These are phyloP conservation scores for Leptographium wingfieldii DNA, from an alignment of 2,329 filamentous ascomycete genomes.

Conservation along the genomic window DNA sequence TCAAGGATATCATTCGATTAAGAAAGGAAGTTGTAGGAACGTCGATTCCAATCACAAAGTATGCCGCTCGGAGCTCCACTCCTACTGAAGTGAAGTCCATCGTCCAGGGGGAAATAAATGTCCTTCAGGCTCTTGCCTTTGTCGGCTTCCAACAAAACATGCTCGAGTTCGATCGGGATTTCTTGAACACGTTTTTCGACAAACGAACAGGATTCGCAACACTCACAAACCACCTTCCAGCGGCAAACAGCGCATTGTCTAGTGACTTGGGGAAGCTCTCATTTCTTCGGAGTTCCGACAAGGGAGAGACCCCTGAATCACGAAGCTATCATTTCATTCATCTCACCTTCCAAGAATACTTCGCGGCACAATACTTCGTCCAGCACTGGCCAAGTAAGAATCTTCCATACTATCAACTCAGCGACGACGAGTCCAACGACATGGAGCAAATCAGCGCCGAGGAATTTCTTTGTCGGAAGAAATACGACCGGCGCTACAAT, in stretches of 20 bases:
- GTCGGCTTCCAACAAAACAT: slow-evolving; percentile 20
- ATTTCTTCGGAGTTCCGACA: no score
- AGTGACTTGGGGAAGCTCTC: no score
- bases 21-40: background rate
- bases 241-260: no score
- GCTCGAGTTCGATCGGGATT: slow-evolving; percentile 24
- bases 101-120: slow-evolving; percentile 14
- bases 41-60: background rate
- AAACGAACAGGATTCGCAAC: background rate
- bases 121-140: slow-evolving; percentile 24
- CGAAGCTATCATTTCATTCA: slow-evolving; percentile 27
- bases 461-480: no score
- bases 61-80: background rate
- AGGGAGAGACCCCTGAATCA: slow-evolving; percentile 11
- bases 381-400: slow-evolving; percentile 15
- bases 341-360: slow-evolving; percentile 29
- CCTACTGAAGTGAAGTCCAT: slow-evolving; percentile 17
- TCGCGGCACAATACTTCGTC: slow-evolving; percentile 27
- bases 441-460: no score
- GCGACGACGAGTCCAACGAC: no score
- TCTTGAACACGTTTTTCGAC: slow-evolving; percentile 13
- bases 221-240: background rate
- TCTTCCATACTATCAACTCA: no score
- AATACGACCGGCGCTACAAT: no score
- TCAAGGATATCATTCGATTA: background rate